Evolutionary conservation across 75 land plant species (phyloP).

Genomic region (Larix kaempferi): DNA sequence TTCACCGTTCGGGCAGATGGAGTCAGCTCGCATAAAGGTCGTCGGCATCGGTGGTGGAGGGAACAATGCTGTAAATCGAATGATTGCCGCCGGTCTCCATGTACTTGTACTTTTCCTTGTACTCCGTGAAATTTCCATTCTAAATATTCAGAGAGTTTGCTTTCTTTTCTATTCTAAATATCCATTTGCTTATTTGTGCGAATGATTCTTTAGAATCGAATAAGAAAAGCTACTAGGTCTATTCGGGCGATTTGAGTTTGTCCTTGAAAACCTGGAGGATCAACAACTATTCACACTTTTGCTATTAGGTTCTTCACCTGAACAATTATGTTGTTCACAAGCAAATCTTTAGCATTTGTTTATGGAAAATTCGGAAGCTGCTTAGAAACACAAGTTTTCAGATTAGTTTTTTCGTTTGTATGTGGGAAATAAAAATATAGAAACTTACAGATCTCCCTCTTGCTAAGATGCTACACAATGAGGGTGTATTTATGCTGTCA

Average conservation of each 20-base stretch:
- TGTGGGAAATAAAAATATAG: no score
- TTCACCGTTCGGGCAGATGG: conserved; percentile 32
- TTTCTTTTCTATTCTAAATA: not conserved
- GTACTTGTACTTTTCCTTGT: conserved; percentile 18
- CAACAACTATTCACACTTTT: no score
- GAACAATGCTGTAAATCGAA: conserved; percentile 96
- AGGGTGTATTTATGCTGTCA: no score
- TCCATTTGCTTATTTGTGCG: not conserved
- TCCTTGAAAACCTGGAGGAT: no score
- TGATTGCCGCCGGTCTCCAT: conserved; percentile 91
- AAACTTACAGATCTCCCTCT: no score
- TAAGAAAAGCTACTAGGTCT: not conserved
- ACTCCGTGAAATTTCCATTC: not conserved
- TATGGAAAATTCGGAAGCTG: no score
- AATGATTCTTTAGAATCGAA: not conserved
- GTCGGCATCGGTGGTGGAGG: conserved; percentile 97
- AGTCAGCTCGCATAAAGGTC: conserved; percentile 84
- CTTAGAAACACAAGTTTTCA: not conserved
- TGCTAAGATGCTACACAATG: no score
- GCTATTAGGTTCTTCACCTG: not conserved
- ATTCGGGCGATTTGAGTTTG: no score
- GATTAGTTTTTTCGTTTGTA: not conserved
- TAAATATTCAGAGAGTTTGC: not conserved
- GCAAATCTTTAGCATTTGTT: not conserved
- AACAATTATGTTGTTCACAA: not conserved